Percentiles rank a stretch among this genome's conserved stretches.
These are phyloP conservation scores for Aspergillus taichungensis DNA, from an alignment of 495 filamentous ascomycete genomes.

Conservation along the genomic window DNA sequence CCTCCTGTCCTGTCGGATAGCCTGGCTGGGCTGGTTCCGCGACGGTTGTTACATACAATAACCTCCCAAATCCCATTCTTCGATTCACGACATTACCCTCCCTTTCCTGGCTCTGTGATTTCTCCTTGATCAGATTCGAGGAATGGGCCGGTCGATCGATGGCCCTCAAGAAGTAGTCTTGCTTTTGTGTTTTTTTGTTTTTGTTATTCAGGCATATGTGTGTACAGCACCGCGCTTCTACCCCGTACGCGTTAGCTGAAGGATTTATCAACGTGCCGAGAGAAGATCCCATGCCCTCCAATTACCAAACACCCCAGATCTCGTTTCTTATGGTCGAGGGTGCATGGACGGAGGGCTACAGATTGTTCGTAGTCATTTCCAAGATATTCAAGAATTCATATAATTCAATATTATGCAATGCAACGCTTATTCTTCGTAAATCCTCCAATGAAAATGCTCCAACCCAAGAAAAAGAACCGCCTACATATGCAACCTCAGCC, in stretches of 20 bases:
- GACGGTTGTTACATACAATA: slow-evolving; percentile 13
- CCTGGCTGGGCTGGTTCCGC: slow-evolving; percentile 7
- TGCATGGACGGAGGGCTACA: slow-evolving; percentile 85
- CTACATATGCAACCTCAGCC: not conserved
- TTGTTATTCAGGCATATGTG: slow-evolving; percentile 75
- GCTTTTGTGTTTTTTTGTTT: slow-evolving; percentile 5
- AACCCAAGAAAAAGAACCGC: not conserved
- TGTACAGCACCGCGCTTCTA: slow-evolving; percentile 86
- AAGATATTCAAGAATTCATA: slow-evolving; percentile 4
- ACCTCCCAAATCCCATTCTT: not conserved
- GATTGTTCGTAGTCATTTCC: slow-evolving; percentile 24
- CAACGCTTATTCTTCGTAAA: not conserved
- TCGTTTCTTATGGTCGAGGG: slow-evolving; percentile 52
- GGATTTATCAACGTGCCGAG: slow-evolving; percentile 92
- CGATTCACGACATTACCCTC: not conserved
- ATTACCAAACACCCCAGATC: slow-evolving; percentile 85
- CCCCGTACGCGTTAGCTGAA: slow-evolving; percentile 84
- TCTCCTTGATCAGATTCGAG: no score
- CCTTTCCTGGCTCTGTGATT: not conserved
- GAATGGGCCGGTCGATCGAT: slow-evolving; percentile 5
- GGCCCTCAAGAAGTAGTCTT: slow-evolving; percentile 1
- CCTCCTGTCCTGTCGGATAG: slow-evolving; percentile 7
- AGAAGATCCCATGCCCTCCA: slow-evolving; percentile 55
- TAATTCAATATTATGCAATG: not conserved
- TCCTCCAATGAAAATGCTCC: no score